Conservation (phyloP, 2,329 filamentous ascomycete genomes). For the Fusarium drepaniforme region DNA sequence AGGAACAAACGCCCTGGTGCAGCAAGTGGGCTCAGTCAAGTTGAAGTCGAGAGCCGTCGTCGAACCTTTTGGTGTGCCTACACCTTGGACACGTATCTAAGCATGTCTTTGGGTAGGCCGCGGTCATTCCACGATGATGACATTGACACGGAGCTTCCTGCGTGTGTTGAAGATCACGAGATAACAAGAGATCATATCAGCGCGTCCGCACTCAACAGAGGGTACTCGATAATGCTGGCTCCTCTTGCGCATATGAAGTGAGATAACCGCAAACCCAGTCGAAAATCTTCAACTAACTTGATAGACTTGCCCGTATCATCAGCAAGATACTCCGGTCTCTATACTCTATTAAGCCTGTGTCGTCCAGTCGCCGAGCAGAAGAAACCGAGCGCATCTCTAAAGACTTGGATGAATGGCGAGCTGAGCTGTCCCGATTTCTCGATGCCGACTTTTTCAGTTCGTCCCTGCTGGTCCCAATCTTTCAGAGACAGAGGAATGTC, state of each 20-base stretch:
- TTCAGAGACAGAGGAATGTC: constrained; percentile 56
- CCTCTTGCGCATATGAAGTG: constrained; percentile 53
- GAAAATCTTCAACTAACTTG: neutral
- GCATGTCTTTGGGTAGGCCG: constrained; percentile 38
- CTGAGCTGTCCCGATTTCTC: constrained; percentile 51
- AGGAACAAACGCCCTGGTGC: constrained; percentile 28
- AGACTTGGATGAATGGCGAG: constrained; percentile 51
- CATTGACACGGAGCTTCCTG: constrained; percentile 41
- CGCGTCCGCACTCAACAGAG: constrained; percentile 6
- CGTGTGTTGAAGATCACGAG: constrained; percentile 38
- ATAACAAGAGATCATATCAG: constrained; percentile 36
- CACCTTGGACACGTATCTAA: constrained; percentile 41
- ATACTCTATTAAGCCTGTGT: constrained; percentile 52
- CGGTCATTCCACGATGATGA: constrained; percentile 43
- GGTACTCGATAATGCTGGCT: constrained; percentile 48
- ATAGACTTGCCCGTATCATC: constrained; percentile 51
- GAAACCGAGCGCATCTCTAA: constrained; percentile 46
- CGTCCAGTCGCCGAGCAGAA: constrained; percentile 36
- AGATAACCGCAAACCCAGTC: neutral
- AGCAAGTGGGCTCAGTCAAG: constrained; percentile 26
- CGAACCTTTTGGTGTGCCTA: constrained; percentile 44
- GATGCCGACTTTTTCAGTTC: constrained; percentile 53
- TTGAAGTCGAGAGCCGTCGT: constrained; percentile 39
- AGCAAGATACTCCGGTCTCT: constrained; percentile 50
- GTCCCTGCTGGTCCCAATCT: constrained; percentile 52